Percentiles rank a stretch among this genome's conserved stretches.
phyloP scores from a whole-genome alignment of 2,329 filamentous ascomycete species.

The Tolypocladium inflatum region DNA sequence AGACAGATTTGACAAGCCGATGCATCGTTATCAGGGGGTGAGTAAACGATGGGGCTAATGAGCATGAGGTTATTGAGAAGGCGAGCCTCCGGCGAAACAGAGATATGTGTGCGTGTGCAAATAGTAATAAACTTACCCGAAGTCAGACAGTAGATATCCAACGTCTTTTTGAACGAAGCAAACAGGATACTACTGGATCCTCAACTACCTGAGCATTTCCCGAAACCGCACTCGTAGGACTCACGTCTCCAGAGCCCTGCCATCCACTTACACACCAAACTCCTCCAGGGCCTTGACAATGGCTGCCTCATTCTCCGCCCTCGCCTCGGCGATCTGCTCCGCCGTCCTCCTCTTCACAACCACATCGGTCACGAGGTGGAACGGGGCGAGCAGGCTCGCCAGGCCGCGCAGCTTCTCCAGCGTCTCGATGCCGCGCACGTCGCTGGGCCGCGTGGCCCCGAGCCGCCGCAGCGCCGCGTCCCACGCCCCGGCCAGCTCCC shows the following conservation, averaged over 20 bases:
- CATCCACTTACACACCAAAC: neutral
- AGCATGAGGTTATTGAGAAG: too few species aligned
- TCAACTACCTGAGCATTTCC: too few species aligned
- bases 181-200: too few species aligned
- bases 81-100: too few species aligned
- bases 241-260: too few species aligned
- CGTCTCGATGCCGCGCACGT: neutral
- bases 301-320: neutral
- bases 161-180: too few species aligned
- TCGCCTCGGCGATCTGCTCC: neutral
- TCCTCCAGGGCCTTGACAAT: neutral
- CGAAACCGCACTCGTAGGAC: too few species aligned
- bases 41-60: too few species aligned
- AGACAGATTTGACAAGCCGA: neutral
- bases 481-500: neutral
- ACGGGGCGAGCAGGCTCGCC: neutral
- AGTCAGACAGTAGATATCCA: too few species aligned
- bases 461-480: neutral
- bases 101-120: too few species aligned
- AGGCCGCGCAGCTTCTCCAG: neutral
- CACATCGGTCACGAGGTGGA: neutral
- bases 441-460: neutral
- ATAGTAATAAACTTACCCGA: too few species aligned
- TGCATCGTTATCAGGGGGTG: too few species aligned
- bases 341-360: neutral